Evolutionary conservation across 805 yeast genomes (phyloP).

Genomic region (Spencermartinsiella europaea): DNA sequence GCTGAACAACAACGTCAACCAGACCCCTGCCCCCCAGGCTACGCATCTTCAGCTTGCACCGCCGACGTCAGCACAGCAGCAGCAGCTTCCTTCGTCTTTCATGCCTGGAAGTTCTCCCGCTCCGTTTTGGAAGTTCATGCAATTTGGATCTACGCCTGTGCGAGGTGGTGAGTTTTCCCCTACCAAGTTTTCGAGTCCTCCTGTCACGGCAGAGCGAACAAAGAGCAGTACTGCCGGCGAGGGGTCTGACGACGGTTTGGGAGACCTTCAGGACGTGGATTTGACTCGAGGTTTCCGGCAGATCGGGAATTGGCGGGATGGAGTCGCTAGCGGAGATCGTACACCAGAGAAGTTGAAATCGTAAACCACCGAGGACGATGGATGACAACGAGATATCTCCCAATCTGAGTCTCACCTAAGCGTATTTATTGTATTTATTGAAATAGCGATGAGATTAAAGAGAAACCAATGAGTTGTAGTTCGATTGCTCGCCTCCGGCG

Average conservation of each 20-base stretch:
- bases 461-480: too few relatives aligned
- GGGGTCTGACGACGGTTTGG: conserved; percentile 27
- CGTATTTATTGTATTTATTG: conserved; percentile 4
- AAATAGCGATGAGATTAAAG: neutral
- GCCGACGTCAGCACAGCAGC: conserved; percentile 32
- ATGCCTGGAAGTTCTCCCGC: conserved; percentile 73
- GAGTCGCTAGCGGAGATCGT: conserved; percentile 14
- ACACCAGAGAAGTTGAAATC: conserved; percentile 14
- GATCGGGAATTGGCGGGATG: conserved; percentile 26
- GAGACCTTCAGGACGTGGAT: conserved; percentile 45
- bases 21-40: conserved; percentile 24
- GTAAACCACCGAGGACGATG: too few relatives aligned
- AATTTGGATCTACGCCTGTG: conserved; percentile 40
- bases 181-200: conserved; percentile 27
- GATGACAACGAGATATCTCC: too few relatives aligned
- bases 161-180: conserved; percentile 25
- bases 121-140: conserved; percentile 82
- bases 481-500: too few relatives aligned
- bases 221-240: conserved; percentile 1
- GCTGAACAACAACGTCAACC: neutral
- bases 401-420: too few relatives aligned
- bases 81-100: conserved; percentile 39
- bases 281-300: conserved; percentile 41
- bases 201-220: conserved; percentile 12
- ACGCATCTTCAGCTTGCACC: conserved; percentile 33